A percentile compares a stretch with the other conserved stretches of the same genome.
phyloP scores from a whole-genome alignment of 176 grass and related monocot species.

The Bonia amplexicaulis region DNA sequence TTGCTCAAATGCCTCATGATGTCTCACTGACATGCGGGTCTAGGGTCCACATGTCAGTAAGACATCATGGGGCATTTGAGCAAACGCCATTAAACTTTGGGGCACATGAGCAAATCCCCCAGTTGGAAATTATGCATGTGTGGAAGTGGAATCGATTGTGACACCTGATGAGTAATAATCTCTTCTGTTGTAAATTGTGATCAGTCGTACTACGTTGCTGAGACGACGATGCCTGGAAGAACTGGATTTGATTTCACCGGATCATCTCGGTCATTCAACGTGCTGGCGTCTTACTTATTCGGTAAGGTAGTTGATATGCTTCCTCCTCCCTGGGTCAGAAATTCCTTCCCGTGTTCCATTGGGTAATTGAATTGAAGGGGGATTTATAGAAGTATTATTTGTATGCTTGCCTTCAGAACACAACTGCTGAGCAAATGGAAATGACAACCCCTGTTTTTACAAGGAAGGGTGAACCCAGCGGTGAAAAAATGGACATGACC shows the following conservation, averaged over 20 bases:
- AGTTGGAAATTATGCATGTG: background rate
- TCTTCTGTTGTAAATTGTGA: background rate
- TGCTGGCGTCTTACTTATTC: conserved; percentile 73
- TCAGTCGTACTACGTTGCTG: conserved; percentile 78
- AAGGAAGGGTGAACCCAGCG: conserved; percentile 33
- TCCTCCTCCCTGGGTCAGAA: background rate
- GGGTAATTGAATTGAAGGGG: background rate
- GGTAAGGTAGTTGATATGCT: conserved; percentile 73
- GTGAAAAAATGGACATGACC: conserved; percentile 89
- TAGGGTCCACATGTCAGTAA: too few relatives aligned
- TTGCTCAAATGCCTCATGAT: too few relatives aligned
- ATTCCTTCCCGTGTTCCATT: background rate
- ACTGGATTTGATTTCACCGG: conserved; percentile 77
- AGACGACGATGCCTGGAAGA: conserved; percentile 73
- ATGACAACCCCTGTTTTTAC: conserved; percentile 93
- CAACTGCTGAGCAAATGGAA: conserved; percentile 65
- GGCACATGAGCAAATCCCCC: too few relatives aligned
- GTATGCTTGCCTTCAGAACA: conserved; percentile 55
- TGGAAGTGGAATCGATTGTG: background rate
- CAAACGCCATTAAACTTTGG: too few relatives aligned
- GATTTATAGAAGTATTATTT: background rate
- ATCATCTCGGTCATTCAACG: conserved; percentile 80
- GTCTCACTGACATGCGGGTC: too few relatives aligned
- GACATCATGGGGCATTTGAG: too few relatives aligned
- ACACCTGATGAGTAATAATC: background rate